Conservation (phyloP, 2,329 filamentous ascomycete genomes). For the Phialemoniopsis sp. region DNA sequence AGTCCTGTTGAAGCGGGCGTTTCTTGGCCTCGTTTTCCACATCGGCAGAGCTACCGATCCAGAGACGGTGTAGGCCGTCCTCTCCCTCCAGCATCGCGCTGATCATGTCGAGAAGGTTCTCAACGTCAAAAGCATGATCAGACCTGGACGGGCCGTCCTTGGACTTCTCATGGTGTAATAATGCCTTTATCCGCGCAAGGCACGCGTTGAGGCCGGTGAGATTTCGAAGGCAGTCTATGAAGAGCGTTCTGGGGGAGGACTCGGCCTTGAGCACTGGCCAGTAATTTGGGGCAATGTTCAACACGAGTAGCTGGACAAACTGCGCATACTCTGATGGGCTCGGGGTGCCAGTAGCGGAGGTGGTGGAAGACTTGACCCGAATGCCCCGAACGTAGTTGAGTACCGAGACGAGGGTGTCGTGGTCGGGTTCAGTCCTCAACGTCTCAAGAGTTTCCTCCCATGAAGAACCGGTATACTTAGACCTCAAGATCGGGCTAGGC, state of each 20-base stretch:
- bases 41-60: constrained; percentile 21
- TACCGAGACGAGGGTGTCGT: constrained; percentile 47
- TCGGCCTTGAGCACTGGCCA: constrained; percentile 62
- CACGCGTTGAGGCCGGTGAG: constrained; percentile 76
- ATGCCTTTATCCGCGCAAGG: constrained; percentile 60
- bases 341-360: constrained; percentile 27
- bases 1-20: constrained; percentile 33
- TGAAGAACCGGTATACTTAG: too few species aligned
- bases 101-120: constrained; percentile 38
- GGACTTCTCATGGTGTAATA: constrained; percentile 41
- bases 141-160: constrained; percentile 32
- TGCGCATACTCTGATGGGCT: constrained; percentile 68
- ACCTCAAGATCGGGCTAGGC: too few species aligned
- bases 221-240: constrained; percentile 66
- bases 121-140: constrained; percentile 37
- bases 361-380: too few species aligned
- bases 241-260: constrained; percentile 25
- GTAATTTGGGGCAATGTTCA: constrained; percentile 74
- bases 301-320: constrained; percentile 71
- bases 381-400: constrained; percentile 31
- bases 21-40: constrained; percentile 12
- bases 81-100: constrained; percentile 33
- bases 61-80: constrained; percentile 28
- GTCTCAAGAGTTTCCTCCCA: constrained; percentile 52
- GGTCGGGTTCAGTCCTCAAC: constrained; percentile 59